Percentiles rank a stretch among this genome's conserved stretches.
Conservation (phyloP, 1,284 basidiomycete species). For the Bondarzewia mesenterica region DNA sequence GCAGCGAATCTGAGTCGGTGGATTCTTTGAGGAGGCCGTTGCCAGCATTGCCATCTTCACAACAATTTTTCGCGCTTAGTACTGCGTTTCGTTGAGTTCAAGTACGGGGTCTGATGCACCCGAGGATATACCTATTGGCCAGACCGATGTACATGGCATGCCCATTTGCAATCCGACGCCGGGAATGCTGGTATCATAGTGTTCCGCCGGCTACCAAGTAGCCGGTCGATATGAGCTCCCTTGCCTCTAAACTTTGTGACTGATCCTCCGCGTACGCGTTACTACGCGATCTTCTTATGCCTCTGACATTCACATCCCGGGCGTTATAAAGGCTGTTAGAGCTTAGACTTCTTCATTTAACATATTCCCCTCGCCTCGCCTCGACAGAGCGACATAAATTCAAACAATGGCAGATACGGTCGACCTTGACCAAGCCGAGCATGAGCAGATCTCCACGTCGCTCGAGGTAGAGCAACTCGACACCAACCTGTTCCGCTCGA, state of each 20-base stretch:
- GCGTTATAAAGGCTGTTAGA: too few relatives aligned
- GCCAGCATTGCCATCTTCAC: too few relatives aligned
- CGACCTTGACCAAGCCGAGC: conserved; percentile 10
- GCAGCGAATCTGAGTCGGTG: too few relatives aligned
- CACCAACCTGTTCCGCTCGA: conserved; percentile 66
- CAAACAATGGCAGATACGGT: background rate
- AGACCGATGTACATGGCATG: too few relatives aligned
- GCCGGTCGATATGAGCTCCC: background rate
- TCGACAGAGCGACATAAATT: background rate
- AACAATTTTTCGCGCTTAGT: too few relatives aligned
- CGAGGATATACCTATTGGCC: too few relatives aligned
- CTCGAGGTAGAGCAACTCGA: conserved; percentile 79
- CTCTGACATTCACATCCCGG: background rate
- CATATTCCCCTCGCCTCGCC: background rate
- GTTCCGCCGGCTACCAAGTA: background rate
- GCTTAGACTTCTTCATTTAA: background rate
- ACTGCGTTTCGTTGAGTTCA: too few relatives aligned
- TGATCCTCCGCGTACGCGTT: too few relatives aligned
- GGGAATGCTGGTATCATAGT: too few relatives aligned
- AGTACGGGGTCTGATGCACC: too few relatives aligned
- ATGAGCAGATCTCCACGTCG: conserved; percentile 55
- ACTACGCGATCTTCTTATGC: background rate
- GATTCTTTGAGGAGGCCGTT: too few relatives aligned
- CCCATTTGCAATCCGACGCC: too few relatives aligned
- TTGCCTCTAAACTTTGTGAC: background rate